Evolutionary conservation across 1,139 yeast species (phyloP).

Genomic region (Candida glucosophila): DNA sequence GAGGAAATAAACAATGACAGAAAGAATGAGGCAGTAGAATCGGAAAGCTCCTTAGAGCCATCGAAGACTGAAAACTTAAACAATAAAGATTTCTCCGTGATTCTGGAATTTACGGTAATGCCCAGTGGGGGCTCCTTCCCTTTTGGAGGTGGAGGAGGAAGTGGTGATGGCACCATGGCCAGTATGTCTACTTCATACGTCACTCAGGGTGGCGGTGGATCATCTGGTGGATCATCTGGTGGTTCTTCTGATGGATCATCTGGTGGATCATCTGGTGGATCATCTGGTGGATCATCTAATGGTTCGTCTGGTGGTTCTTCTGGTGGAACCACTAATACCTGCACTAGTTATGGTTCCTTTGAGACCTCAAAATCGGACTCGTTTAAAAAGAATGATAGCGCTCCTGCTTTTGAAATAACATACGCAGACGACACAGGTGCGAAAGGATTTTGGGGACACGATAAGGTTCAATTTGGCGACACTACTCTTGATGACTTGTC

Average conservation of each 20-base stretch:
- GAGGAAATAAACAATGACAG: constrained; percentile 15
- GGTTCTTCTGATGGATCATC: too few species aligned
- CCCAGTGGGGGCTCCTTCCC: too few species aligned
- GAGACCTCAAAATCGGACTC: constrained; percentile 23
- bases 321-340: too few species aligned
- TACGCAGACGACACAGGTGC: constrained; percentile 64
- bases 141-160: too few species aligned
- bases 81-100: too few species aligned
- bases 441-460: constrained; percentile 50
- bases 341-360: constrained; percentile 34
- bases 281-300: too few species aligned
- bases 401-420: constrained; percentile 30
- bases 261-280: too few species aligned
- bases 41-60: too few species aligned
- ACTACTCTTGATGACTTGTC: constrained; percentile 35
- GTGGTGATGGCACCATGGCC: constrained; percentile 1
- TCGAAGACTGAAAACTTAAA: too few species aligned
- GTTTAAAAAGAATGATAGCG: constrained; percentile 24
- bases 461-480: constrained; percentile 30
- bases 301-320: too few species aligned
- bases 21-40: constrained; percentile 9
- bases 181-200: constrained; percentile 1
- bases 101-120: too few species aligned
- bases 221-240: neutral
- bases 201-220: constrained; percentile 1